Conservation (phyloP, 2,329 filamentous ascomycete genomes). For the Sclerotinia glacialis region DNA sequence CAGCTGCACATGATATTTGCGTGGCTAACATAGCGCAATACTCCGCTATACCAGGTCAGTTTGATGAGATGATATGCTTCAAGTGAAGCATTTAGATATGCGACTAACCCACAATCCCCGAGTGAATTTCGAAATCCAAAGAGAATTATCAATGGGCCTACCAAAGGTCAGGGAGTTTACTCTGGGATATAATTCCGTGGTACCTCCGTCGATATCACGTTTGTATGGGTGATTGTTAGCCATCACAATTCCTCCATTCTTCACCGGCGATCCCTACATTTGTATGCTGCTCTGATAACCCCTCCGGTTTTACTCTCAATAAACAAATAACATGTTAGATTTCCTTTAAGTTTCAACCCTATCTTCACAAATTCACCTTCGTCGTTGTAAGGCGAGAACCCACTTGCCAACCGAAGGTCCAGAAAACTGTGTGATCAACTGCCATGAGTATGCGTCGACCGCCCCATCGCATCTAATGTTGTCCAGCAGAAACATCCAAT, state of each 20-base stretch:
- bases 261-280: not conserved
- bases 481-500: not conserved
- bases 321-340: not conserved
- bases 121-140: not conserved
- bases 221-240: not conserved
- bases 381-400: not conserved
- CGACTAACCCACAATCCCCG: not conserved
- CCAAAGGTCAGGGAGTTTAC: not conserved
- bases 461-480: not conserved
- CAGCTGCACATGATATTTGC: not conserved
- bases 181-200: not conserved
- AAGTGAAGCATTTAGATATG: not conserved
- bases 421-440: not conserved
- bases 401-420: not conserved
- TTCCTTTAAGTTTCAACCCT: not conserved
- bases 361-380: not conserved
- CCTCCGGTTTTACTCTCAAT: not conserved
- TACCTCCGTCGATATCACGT: not conserved
- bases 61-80: not conserved
- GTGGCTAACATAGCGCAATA: not conserved
- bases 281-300: not conserved
- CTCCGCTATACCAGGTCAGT: not conserved
- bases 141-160: not conserved
- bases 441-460: not conserved
- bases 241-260: not conserved